Conservation (phyloP, 257 asterid genomes). For the Nicotiana obtusifolia region DNA sequence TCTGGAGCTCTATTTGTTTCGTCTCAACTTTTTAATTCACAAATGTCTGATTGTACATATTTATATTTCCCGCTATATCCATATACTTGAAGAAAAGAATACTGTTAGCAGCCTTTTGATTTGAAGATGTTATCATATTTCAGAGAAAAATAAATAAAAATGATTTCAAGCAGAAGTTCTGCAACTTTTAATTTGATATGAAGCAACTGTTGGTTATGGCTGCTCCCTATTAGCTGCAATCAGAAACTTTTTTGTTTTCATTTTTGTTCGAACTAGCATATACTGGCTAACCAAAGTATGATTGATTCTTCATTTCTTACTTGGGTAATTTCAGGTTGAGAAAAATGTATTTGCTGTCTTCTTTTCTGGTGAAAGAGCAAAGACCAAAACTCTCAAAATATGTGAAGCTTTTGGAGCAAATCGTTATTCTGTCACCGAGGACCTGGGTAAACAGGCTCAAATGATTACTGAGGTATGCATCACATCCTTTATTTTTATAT, state of each 20-base stretch:
- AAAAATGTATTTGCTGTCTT: constrained; percentile 82
- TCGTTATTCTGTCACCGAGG: constrained; percentile 80
- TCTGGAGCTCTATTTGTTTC: not conserved
- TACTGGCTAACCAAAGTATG: not conserved
- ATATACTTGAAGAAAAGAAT: not conserved
- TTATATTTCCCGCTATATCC: not conserved
- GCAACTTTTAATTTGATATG: not conserved
- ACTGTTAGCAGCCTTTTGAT: not conserved
- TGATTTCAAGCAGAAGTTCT: not conserved
- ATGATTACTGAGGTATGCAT: constrained; percentile 62
- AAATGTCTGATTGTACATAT: not conserved
- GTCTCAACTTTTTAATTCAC: not conserved
- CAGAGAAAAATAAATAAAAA: not conserved
- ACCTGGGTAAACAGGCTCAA: constrained; percentile 69
- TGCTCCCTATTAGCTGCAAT: not conserved
- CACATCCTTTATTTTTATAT: not conserved
- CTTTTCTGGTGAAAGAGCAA: constrained; percentile 97
- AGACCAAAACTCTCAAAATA: constrained; percentile 80
- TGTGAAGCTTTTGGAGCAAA: constrained; percentile 99
- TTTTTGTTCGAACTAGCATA: not conserved
- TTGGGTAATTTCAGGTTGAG: constrained; percentile 57
- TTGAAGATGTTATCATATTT: not conserved
- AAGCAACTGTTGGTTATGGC: not conserved
- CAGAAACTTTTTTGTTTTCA: not conserved
- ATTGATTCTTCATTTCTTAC: not conserved